A percentile compares a stretch with the other conserved stretches of the same genome.
Conservation (phyloP, 306 rosid genomes). For the Casuarina glauca region DNA sequence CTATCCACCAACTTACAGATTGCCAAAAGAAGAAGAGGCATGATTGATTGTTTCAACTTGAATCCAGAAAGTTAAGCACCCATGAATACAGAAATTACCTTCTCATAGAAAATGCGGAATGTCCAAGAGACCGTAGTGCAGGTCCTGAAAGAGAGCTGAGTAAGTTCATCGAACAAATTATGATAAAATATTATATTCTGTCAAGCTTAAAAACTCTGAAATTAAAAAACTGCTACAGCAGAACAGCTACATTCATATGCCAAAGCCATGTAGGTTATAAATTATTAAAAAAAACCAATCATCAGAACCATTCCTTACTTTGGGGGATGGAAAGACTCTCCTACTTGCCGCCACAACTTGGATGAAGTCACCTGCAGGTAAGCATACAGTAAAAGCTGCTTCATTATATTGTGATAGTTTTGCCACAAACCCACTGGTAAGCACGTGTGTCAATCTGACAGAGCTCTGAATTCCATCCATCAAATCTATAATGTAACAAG, state of each 20-base stretch:
- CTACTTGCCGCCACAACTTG: conserved; percentile 92
- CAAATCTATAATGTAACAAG: neutral
- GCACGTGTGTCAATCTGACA: neutral
- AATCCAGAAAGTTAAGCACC: conserved; percentile 17
- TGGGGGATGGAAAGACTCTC: conserved; percentile 92
- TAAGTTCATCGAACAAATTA: conserved; percentile 19
- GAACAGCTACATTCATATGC: neutral
- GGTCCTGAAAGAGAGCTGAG: conserved; percentile 49
- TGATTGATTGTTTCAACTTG: conserved; percentile 4
- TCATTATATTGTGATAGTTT: conserved; percentile 4
- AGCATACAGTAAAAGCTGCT: conserved; percentile 24
- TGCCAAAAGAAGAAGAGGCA: conserved; percentile 20
- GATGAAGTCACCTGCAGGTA: conserved; percentile 67
- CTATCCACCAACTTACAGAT: conserved; percentile 20
- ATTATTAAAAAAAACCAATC: conserved; percentile 19
- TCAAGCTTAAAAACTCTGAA: conserved; percentile 12
- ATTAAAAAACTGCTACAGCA: conserved; percentile 3
- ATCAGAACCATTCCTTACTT: conserved; percentile 50
- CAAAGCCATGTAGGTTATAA: conserved; percentile 16
- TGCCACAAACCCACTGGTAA: conserved; percentile 14
- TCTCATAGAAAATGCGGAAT: conserved; percentile 81
- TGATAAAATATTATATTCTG: neutral
- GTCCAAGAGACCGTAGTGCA: conserved; percentile 95
- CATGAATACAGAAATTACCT: conserved; percentile 46
- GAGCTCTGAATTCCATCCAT: neutral